Percentiles rank a stretch among this genome's conserved stretches.
Evolutionary conservation across 768 basidiomycete genomes (phyloP).

Genomic region (Termitomyces sp.): DNA sequence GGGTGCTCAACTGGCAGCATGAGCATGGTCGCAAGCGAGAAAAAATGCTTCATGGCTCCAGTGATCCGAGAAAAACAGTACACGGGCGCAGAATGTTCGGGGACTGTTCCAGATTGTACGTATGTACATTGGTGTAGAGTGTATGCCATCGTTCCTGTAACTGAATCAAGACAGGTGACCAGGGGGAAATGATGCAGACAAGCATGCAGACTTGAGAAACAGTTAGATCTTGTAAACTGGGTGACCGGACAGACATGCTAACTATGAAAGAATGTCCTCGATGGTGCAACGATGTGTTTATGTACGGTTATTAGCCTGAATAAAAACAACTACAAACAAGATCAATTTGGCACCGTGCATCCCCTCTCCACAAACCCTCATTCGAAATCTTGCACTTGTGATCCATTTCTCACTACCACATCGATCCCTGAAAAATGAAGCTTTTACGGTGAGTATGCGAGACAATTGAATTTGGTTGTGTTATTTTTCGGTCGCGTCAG

Average conservation of each 20-base stretch:
- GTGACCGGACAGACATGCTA: too few relatives aligned
- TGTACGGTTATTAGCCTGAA: too few relatives aligned
- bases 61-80: conserved; percentile 26
- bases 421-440: conserved; percentile 49
- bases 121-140: not conserved
- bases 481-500: not conserved
- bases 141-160: not conserved
- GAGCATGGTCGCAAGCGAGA: conserved; percentile 36
- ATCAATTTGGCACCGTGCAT: too few relatives aligned
- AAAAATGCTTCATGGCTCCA: conserved; percentile 28
- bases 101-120: conserved; percentile 20
- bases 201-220: conserved; percentile 26
- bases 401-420: not conserved
- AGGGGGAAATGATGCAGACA: conserved; percentile 26
- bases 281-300: too few relatives aligned
- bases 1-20: conserved; percentile 38
- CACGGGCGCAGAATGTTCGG: conserved; percentile 20
- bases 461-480: conserved; percentile 3
- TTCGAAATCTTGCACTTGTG: not conserved
- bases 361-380: too few relatives aligned
- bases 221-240: too few relatives aligned
- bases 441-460: conserved; percentile 60
- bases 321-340: not conserved
- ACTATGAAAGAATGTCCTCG: too few relatives aligned
- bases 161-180: not conserved